Evolutionary conservation across 176 grass and related monocot species (phyloP), one percentile per base, ranked within the genome.

Genomic region (Poa pratensis): DNA sequence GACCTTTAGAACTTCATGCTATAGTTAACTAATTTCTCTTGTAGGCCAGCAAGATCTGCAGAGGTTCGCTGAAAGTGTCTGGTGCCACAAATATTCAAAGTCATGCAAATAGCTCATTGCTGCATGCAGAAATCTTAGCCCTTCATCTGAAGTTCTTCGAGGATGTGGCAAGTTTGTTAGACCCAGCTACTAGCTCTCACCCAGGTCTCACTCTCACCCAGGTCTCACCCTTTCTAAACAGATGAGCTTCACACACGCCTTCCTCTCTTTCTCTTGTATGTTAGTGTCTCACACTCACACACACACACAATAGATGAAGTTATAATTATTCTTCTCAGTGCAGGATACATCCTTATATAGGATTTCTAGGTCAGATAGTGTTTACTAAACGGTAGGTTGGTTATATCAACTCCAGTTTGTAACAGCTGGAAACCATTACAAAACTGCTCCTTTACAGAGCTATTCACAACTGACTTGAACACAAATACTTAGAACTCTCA

Each of bases 1-100:
- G 77, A 60, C 32, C 26, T 79, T 17, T 24, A 16, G 42, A 80
- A 3, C 39, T 68, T 68, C 51, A 9, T 80, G 48, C 3, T 53
- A 69, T 89, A 75, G 30, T 71, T 60, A 67, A 19, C 53, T 54
- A 77, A 57, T 82, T 46, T 89, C 82, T 88, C 18, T 89, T 4
- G 19, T 48, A 97, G 95, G 95, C 91, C 37, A 85, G 80, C 53
- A 95, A 91, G 82, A 84, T 97, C 48, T 91, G 80, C 87, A 93
- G 82, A 65, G 79, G 73, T 63, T 86, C 73, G 73, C 88, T 90
- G 83, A 90, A 58, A 72, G 34, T 5, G 5, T 23, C 32, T 86
- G 73, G 62, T 76, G 37, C 71, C 37, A 58, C 69, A 61, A 27
- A 76, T 87, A 74, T 39, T 58, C 55, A 55, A 86, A 78, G 60